Conservation (phyloP, 345 rosid genomes). For the Capsella bursapastoris region DNA sequence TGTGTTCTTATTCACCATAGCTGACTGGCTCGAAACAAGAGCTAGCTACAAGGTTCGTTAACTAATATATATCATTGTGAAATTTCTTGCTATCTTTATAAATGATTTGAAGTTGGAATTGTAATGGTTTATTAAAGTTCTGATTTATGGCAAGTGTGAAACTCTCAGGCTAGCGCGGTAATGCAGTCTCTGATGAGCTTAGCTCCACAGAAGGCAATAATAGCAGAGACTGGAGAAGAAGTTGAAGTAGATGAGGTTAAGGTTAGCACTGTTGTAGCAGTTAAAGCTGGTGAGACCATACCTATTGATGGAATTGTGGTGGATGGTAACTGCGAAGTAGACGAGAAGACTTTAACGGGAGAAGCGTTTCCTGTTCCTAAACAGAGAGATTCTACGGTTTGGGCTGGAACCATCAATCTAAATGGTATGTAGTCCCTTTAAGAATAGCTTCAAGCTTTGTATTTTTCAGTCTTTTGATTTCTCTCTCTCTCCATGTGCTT, state of each 20-base stretch:
- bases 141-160: neutral
- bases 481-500: neutral
- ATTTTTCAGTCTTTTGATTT: slow-evolving; percentile 8
- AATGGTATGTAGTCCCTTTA: slow-evolving; percentile 51
- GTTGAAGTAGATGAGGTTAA: slow-evolving; percentile 76
- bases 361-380: slow-evolving; percentile 89
- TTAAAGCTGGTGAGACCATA: slow-evolving; percentile 83
- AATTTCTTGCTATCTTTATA: neutral
- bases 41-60: slow-evolving; percentile 84
- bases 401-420: slow-evolving; percentile 92
- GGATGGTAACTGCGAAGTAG: slow-evolving; percentile 88
- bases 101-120: neutral
- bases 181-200: slow-evolving; percentile 86
- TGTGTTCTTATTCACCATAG: slow-evolving; percentile 80
- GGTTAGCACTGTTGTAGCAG: slow-evolving; percentile 65
- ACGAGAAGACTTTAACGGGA: slow-evolving; percentile 87
- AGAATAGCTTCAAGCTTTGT: neutral
- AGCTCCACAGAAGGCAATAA: slow-evolving; percentile 76
- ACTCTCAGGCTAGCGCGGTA: slow-evolving; percentile 71
- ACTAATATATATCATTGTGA: neutral
- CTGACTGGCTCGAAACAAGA: slow-evolving; percentile 90
- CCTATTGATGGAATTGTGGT: slow-evolving; percentile 90
- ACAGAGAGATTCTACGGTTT: slow-evolving; percentile 68
- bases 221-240: slow-evolving; percentile 89
- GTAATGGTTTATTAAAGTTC: neutral